phyloP scores from a whole-genome alignment of 306 rosid species.

The Ochetophila trinervis region DNA sequence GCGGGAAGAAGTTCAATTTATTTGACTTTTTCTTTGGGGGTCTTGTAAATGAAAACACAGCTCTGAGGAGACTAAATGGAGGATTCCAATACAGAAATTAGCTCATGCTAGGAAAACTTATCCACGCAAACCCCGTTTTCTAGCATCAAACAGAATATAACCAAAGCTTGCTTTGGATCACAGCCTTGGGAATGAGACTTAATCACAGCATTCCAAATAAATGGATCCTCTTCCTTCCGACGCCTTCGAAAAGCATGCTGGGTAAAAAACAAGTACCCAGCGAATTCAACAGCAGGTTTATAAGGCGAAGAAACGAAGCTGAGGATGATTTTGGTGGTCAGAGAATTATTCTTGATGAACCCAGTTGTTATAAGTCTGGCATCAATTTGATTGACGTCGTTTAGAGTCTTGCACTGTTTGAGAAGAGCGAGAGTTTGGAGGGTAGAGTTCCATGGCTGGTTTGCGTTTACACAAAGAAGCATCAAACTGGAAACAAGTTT shows the following conservation, averaged over 20 bases:
- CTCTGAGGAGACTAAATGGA: constrained; percentile 45
- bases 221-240: constrained; percentile 44
- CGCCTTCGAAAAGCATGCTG: constrained; percentile 36
- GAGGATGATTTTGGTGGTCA: constrained; percentile 55
- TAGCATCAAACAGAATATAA: constrained; percentile 53
- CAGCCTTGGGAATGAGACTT: constrained; percentile 73
- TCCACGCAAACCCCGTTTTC: constrained; percentile 59
- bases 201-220: constrained; percentile 72
- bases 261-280: constrained; percentile 59
- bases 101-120: too few species aligned
- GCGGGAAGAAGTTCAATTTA: constrained; percentile 3
- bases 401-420: constrained; percentile 49
- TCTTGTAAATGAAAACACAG: constrained; percentile 39
- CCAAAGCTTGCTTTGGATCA: constrained; percentile 51
- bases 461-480: constrained; percentile 49
- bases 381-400: constrained; percentile 55
- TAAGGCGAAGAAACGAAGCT: constrained; percentile 61
- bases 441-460: constrained; percentile 56
- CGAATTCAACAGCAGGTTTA: constrained; percentile 50
- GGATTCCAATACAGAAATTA: constrained; percentile 62
- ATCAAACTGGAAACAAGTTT: constrained; percentile 35
- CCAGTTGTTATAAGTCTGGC: constrained; percentile 59
- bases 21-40: background rate
- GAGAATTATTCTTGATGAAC: constrained; percentile 28
- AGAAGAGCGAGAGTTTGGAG: constrained; percentile 40